Conservation (phyloP, 1,284 basidiomycete species). For the Acaromyces ingoldii region DNA sequence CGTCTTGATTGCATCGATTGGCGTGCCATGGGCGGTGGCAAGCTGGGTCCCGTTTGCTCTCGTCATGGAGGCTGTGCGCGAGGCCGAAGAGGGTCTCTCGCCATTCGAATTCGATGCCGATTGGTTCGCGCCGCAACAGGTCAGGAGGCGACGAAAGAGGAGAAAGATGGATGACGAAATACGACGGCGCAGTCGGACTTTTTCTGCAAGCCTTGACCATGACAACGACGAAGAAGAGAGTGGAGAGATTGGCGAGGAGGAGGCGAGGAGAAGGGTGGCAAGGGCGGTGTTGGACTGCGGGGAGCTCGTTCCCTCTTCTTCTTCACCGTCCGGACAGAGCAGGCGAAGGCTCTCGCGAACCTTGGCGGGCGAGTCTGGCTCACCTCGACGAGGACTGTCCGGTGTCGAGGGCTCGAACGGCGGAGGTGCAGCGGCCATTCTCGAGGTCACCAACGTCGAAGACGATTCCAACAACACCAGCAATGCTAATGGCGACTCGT, state of each 20-base stretch:
- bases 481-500: neutral
- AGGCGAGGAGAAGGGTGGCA: neutral
- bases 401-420: no score
- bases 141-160: neutral
- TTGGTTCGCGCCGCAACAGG: slow-evolving; percentile 13
- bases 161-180: neutral
- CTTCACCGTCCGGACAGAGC: neutral
- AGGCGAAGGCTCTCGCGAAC: neutral
- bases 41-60: slow-evolving; percentile 49
- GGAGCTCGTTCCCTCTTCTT: neutral
- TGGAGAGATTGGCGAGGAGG: neutral
- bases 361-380: no score
- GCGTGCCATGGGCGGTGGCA: slow-evolving; percentile 47
- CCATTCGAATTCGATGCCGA: slow-evolving; percentile 32
- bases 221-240: no score
- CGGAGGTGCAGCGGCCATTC: no score
- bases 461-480: neutral
- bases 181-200: no score
- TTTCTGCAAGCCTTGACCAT: no score
- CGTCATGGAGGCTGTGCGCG: slow-evolving; percentile 43
- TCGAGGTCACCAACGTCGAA: neutral
- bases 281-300: slow-evolving; percentile 9
- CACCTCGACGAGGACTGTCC: no score
- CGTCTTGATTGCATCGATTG: slow-evolving; percentile 37
- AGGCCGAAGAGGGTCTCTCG: slow-evolving; percentile 30